Evolutionary conservation across 768 basidiomycete genomes (phyloP), one percentile per base, ranked within the genome.

Genomic region (Clitopilus passeckerianus): DNA sequence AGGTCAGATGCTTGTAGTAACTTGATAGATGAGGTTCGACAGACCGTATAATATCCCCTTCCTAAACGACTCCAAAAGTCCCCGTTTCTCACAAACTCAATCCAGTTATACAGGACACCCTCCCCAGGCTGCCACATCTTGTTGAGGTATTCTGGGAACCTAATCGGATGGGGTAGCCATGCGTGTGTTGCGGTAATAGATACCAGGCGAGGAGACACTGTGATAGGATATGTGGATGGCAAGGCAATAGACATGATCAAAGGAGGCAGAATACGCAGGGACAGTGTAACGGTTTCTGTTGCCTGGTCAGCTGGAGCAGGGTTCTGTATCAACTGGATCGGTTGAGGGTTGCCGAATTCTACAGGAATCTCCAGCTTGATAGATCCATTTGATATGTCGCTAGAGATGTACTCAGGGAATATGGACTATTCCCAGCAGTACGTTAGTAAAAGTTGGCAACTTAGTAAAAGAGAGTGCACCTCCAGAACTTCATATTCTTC

Each of bases 81-180:
- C 3, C 85, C 90, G 8, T 77, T 82, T 22, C 85, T 82, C 54
- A 92, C 79, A 71, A 77, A 86, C 68, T 91, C 90, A 52, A 90
- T 75, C 89, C 89, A 90, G 37, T 73, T 75, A 64, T 86, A 91
- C 3, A 93, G 74, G 5, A 88, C 74, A 20, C 80, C 80, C 34
- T 86, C 80, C 16, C 85, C 86, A 6, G 76, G 68, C 56, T 79
- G 76, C 88, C 89, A 91, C 77, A 81, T 82, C 0, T 76, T 73
- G n/a, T 68, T 60, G 54, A 91, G 72, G 9, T 68, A 66, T 14
- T 69, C 60, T 18, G 72, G 72, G 15, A 90, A 69, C 12, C 64
- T 67, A 9, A 65, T 41, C 7, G 74, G 64, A 1, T 71, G 64
- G 6, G 84, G 72, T 0, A 91, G 66, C 90, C 90, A 92, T 24